These are phyloP conservation scores for Solanum arcanum DNA, from an alignment of 257 asterid genomes.

Conservation along the genomic window DNA sequence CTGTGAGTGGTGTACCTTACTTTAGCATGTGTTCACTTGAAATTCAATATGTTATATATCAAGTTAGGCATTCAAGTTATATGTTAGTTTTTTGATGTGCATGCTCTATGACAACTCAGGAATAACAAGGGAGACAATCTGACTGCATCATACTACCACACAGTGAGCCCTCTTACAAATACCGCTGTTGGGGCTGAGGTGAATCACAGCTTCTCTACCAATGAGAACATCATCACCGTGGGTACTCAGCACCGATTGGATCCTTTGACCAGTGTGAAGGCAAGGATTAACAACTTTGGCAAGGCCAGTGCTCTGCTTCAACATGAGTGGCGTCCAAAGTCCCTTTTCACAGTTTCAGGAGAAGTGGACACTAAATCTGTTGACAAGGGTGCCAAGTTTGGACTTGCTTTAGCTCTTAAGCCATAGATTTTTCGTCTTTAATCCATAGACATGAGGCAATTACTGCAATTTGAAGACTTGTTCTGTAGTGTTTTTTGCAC, in stretches of 20 bases:
- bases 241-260: conserved; percentile 42
- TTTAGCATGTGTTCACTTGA: not conserved
- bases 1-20: conserved; percentile 27
- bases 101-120: conserved; percentile 14
- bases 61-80: not conserved
- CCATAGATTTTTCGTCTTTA: conserved; percentile 8
- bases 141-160: conserved; percentile 44
- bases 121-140: conserved; percentile 39
- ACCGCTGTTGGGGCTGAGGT: conserved; percentile 53
- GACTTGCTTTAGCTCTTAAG: conserved; percentile 48
- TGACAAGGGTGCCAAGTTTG: conserved; percentile 48
- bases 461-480: not conserved
- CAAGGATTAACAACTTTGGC: conserved; percentile 38
- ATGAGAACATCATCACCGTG: conserved; percentile 34
- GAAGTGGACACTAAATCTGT: conserved; percentile 45
- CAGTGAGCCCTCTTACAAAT: conserved; percentile 31
- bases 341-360: conserved; percentile 35
- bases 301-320: conserved; percentile 48
- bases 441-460: not conserved
- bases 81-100: not conserved
- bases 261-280: conserved; percentile 42
- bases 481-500: not conserved
- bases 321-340: conserved; percentile 58
- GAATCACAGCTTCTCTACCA: conserved; percentile 35
- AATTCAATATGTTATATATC: not conserved